A percentile compares a stretch with the other conserved stretches of the same genome.
Evolutionary conservation across 106 monocot genomes (phyloP).

Genomic region (Platanthera zijinensis): DNA sequence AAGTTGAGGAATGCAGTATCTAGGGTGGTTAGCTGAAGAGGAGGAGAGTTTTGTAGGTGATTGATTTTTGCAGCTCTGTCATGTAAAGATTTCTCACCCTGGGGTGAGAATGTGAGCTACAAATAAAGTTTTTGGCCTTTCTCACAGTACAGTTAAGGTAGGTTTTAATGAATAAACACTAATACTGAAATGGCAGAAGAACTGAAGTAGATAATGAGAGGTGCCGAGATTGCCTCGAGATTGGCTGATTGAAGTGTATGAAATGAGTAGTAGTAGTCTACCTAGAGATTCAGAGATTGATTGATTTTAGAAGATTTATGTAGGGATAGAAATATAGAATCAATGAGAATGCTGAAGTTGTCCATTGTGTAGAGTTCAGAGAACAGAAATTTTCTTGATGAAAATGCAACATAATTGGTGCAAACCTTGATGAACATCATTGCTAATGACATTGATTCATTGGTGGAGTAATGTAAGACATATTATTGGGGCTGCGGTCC

Average conservation of each 20-base stretch:
- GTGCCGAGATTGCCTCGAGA: not conserved
- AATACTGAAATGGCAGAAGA: not conserved
- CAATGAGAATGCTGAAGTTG: not conserved
- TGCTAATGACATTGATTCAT: not conserved
- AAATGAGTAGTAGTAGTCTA: not conserved
- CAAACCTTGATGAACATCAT: not conserved
- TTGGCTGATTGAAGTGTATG: not conserved
- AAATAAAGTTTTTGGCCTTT: not conserved
- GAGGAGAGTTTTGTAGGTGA: not conserved
- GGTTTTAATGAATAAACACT: not conserved
- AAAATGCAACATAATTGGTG: not conserved
- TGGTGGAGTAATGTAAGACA: not conserved
- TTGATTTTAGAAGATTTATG: not conserved
- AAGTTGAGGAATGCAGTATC: not conserved
- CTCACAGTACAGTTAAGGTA: not conserved
- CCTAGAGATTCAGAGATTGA: not conserved
- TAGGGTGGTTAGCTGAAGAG: not conserved
- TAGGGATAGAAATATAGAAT: not conserved
- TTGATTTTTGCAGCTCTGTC: not conserved
- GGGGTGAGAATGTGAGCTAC: not conserved
- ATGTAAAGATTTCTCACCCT: not conserved
- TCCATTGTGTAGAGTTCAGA: not conserved
- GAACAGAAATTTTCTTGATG: not conserved
- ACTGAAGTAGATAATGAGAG: not conserved
- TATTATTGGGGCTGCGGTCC: too few species aligned